Conservation (phyloP, 2,329 filamentous ascomycete genomes). For the Aspergillus thermomutatus region DNA sequence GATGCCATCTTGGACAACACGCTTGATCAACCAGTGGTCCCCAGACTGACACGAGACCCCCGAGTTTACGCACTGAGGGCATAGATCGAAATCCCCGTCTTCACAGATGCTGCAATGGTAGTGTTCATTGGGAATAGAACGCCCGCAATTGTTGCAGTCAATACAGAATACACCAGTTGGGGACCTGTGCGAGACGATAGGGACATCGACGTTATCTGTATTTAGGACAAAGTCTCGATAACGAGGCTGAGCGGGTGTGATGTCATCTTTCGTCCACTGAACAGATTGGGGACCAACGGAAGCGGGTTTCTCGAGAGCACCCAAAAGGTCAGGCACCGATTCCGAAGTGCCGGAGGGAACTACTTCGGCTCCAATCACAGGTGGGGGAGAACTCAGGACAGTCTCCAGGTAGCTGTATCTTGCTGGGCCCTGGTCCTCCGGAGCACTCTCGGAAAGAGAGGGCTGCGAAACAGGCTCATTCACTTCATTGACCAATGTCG, state of each 20-base stretch:
- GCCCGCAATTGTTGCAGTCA: constrained; percentile 89
- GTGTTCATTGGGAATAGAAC: constrained; percentile 73
- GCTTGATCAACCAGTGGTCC: constrained; percentile 92
- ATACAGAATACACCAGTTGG: constrained; percentile 65
- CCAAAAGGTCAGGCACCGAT: constrained; percentile 6
- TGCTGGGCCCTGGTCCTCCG: constrained; percentile 19
- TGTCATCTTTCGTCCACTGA: constrained; percentile 7
- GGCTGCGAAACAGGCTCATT: constrained; percentile 19
- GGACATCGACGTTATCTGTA: constrained; percentile 26
- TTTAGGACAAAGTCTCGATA: constrained; percentile 28
- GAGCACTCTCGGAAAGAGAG: constrained; percentile 10
- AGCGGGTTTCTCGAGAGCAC: constrained; percentile 4
- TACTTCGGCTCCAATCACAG: constrained; percentile 14
- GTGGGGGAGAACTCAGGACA: constrained; percentile 33
- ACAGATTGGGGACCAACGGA: constrained; percentile 5
- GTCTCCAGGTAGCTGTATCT: constrained; percentile 43
- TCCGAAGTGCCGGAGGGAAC: constrained; percentile 8
- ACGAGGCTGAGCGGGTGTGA: constrained; percentile 13
- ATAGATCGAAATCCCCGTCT: constrained; percentile 90
- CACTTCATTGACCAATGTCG: constrained; percentile 49
- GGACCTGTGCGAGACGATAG: constrained; percentile 32
- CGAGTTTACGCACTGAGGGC: constrained; percentile 69
- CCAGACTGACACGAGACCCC: constrained; percentile 75
- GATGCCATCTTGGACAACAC: constrained; percentile 71
- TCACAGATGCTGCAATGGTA: constrained; percentile 96